Evolutionary conservation across 805 yeast genomes (phyloP).

Genomic region (Nematodospora valgi): DNA sequence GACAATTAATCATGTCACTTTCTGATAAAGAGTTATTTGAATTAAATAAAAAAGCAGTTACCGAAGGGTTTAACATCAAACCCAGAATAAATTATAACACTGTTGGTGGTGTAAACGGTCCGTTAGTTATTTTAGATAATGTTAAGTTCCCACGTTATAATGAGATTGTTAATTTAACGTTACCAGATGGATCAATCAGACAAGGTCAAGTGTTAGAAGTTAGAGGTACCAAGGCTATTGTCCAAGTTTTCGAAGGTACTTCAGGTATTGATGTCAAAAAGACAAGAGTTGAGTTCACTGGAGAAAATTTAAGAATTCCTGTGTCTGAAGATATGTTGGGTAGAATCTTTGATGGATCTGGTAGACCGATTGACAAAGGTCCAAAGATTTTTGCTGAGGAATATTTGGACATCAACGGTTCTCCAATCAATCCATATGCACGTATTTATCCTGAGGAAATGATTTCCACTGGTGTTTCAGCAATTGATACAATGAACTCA

Average conservation of each 20-base stretch:
- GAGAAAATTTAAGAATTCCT: slow-evolving; percentile 86
- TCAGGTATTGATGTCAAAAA: slow-evolving; percentile 98
- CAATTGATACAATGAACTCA: slow-evolving; percentile 98
- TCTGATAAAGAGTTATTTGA: slow-evolving; percentile 52
- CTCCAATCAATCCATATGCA: slow-evolving; percentile 97
- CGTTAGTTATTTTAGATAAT: slow-evolving; percentile 69
- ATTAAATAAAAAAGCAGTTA: slow-evolving; percentile 86
- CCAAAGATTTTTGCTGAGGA: slow-evolving; percentile 99
- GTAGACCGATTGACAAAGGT: slow-evolving; percentile 97
- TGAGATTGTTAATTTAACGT: slow-evolving; percentile 93
- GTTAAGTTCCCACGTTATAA: slow-evolving; percentile 67
- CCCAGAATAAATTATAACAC: slow-evolving; percentile 94
- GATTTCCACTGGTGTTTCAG: slow-evolving; percentile 98
- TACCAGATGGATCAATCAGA: slow-evolving; percentile 92
- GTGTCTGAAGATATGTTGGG: slow-evolving; percentile 98
- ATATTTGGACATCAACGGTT: slow-evolving; percentile 96
- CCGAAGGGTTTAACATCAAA: slow-evolving; percentile 84
- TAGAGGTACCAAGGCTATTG: slow-evolving; percentile 94
- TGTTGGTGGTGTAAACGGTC: slow-evolving; percentile 98
- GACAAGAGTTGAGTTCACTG: slow-evolving; percentile 96
- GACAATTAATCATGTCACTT: slow-evolving; percentile 25
- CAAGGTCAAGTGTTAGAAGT: slow-evolving; percentile 99
- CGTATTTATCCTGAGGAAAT: slow-evolving; percentile 99
- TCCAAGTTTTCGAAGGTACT: slow-evolving; percentile 98
- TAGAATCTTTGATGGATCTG: slow-evolving; percentile 98